Evolutionary conservation across 2,329 filamentous ascomycete species (phyloP).

Genomic region (Blastomyces gilchristii): DNA sequence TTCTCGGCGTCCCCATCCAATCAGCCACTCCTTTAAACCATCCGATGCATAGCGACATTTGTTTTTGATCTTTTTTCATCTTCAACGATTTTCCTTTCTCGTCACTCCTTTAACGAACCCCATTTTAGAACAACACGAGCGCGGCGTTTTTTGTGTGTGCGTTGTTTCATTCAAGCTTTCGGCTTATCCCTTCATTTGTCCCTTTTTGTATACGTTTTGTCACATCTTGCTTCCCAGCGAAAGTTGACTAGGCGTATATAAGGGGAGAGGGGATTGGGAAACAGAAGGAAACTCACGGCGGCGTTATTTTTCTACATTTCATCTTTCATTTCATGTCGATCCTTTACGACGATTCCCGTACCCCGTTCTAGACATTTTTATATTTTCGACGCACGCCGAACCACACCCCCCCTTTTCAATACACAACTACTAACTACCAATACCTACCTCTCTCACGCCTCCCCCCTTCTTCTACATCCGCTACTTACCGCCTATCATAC

Average conservation of each 20-base stretch:
- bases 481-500: too few species aligned
- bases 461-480: too few species aligned
- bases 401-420: too few species aligned
- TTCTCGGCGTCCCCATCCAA: conserved; percentile 6
- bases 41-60: conserved; percentile 14
- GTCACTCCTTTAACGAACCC: conserved; percentile 24
- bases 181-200: conserved; percentile 8
- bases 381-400: background rate
- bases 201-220: conserved; percentile 15
- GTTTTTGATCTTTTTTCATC: conserved; percentile 1
- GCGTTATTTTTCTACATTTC: conserved; percentile 1
- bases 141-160: conserved; percentile 13
- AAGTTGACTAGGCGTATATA: background rate
- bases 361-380: conserved; percentile 1
- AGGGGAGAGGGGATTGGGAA: background rate
- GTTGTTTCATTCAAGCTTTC: conserved; percentile 4
- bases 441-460: too few species aligned
- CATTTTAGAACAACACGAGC: conserved; percentile 17
- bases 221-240: conserved; percentile 8
- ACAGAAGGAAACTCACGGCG: background rate
- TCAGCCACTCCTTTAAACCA: conserved; percentile 14
- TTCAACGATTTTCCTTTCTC: conserved; percentile 22
- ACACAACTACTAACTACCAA: background rate
- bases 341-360: background rate
- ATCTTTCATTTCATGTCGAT: conserved; percentile 3